Evolutionary conservation across 371 early-diverging fungal species (phyloP).

Genomic region (Mortierella sp.): DNA sequence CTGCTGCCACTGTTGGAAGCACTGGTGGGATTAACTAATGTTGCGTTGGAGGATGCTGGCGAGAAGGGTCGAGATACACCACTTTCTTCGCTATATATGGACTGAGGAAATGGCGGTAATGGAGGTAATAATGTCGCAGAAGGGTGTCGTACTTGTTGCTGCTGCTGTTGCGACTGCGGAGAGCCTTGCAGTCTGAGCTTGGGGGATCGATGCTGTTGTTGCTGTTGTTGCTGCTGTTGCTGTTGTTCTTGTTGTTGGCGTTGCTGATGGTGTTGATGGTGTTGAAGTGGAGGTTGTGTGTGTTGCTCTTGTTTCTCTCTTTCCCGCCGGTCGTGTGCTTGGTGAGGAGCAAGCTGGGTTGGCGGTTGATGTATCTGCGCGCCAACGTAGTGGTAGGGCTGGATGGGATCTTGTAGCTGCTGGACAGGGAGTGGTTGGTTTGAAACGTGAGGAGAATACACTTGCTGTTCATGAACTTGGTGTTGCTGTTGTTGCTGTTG

Average conservation of each 20-base stretch:
- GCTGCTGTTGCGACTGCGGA: constrained; percentile 9
- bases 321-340: constrained; percentile 10
- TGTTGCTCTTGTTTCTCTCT: constrained; percentile 2
- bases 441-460: neutral
- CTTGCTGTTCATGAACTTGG: constrained; percentile 13
- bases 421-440: constrained; percentile 4
- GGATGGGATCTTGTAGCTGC: constrained; percentile 8
- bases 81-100: constrained; percentile 16
- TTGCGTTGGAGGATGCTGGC: constrained; percentile 33
- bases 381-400: neutral
- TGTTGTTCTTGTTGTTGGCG: constrained; percentile 10
- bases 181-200: neutral
- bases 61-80: constrained; percentile 23
- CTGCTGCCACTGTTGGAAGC: constrained; percentile 19
- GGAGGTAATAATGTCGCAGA: constrained; percentile 9
- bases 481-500: constrained; percentile 19
- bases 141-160: constrained; percentile 11
- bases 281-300: constrained; percentile 15
- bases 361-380: neutral
- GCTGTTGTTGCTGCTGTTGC: constrained; percentile 16
- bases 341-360: constrained; percentile 4
- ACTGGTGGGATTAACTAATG: constrained; percentile 27
- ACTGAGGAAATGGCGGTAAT: constrained; percentile 35
- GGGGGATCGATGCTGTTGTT: constrained; percentile 5
- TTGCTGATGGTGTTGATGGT: constrained; percentile 16